Percentiles rank a stretch among this genome's conserved stretches.
phyloP scores from a whole-genome alignment of 1,284 basidiomycete genomes.

The Sanghuangporus weigelae region DNA sequence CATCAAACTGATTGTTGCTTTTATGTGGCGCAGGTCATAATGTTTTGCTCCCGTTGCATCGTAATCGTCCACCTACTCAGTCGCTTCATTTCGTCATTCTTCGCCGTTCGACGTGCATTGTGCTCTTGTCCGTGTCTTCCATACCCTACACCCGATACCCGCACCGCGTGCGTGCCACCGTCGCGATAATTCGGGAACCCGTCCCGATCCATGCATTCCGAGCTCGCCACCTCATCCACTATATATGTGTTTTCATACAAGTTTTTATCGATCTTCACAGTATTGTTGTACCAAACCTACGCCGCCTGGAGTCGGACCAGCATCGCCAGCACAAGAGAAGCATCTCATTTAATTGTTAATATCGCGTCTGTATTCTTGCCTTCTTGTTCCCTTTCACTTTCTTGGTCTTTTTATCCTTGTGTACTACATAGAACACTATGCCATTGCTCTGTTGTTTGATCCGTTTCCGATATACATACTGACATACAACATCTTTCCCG shows the following conservation, averaged over 20 bases:
- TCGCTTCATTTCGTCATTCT: not conserved
- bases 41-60: conserved; percentile 2
- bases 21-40: not conserved
- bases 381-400: not conserved
- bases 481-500: not conserved
- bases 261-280: not conserved
- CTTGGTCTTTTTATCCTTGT: not conserved
- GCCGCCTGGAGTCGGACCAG: not conserved
- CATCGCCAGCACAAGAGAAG: not conserved
- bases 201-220: not conserved
- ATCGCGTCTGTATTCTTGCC: not conserved
- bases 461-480: not conserved
- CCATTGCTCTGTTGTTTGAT: not conserved
- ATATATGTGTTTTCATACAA: not conserved
- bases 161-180: not conserved
- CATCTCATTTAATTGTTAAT: not conserved
- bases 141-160: conserved; percentile 11
- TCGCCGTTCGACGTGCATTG: not conserved
- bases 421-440: not conserved
- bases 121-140: not conserved
- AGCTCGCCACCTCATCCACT: not conserved
- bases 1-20: not conserved
- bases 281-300: not conserved
- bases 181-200: not conserved
- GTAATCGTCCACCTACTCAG: not conserved